Base-by-base conservation (phyloP, 1,139 yeast species). In the Debaryomyces singareniensis region DNA sequence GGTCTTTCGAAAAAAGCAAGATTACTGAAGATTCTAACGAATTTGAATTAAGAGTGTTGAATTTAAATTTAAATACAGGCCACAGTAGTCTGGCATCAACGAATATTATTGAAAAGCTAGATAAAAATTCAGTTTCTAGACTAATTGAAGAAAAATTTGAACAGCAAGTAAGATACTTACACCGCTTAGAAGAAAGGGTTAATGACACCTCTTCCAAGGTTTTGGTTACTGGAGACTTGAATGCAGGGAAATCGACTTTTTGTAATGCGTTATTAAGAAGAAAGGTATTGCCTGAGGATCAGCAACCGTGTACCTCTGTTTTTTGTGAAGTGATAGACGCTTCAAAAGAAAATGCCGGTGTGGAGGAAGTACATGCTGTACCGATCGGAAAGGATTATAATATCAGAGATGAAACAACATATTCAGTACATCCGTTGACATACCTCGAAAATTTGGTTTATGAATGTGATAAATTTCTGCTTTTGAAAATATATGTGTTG, bases 281-380 rank as follows among this genome's bases (percentile, higher is more conserved):
- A 37, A 74, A 75, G 32, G 58, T 93, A 2, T 62, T 91, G 29
- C 98, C 99, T 0, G 95, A 84, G 45, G 99, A 93, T 54, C 98
- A 93, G 50, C 95, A 93, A 48, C 99, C 99, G 1, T 89, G 97
- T 46, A 93, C 99, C 0, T 80, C 86, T 34, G 96, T 93, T 1
- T 93, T 93, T 49, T 89, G 96, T 53, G 98, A 93, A 55, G 93
- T 93, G 3, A 65, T 85, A 13, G 96, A 91, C 52, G 86, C 91
- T 7, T 46, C 57, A 3, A 66, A 75, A 26, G 87, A 79, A 32
- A 91, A 91, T 49, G 61, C 68, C 27, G 75, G 80, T 11, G 48
- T 75, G 11, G 97, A 91, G 53, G 95, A 89, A 50, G 97, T 91
- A 0, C 98, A 93, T 53, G 97, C 98, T 0, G 77, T 93, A n/a